Evolutionary conservation across 768 basidiomycete genomes (phyloP).

Genomic region (Fomitopsis pulvina): DNA sequence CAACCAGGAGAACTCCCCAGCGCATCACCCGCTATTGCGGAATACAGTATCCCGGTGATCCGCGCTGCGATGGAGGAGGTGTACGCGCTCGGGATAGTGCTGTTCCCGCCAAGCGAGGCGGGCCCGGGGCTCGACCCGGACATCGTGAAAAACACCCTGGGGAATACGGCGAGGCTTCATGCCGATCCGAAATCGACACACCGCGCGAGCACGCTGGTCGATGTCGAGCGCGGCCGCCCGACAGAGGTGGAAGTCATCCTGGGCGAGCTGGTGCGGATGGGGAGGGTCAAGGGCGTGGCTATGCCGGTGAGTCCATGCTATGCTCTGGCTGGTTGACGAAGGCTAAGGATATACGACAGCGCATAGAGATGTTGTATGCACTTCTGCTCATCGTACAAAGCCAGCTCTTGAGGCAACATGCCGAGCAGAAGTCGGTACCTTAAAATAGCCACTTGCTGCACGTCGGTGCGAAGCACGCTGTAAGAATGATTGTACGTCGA

Average conservation of each 20-base stretch:
- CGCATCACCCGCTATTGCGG: constrained; percentile 28
- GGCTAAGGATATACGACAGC: constrained; percentile 26
- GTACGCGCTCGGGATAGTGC: constrained; percentile 33
- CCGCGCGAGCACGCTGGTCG: constrained; percentile 58
- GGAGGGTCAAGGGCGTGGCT: constrained; percentile 34
- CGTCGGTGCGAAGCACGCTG: no score
- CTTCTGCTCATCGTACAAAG: constrained; percentile 56
- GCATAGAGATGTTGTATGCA: constrained; percentile 57
- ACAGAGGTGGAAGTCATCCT: constrained; percentile 65
- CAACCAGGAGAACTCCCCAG: constrained; percentile 5
- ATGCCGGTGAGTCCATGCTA: constrained; percentile 42
- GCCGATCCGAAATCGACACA: constrained; percentile 36
- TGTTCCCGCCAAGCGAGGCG: constrained; percentile 40
- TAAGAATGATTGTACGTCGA: no score
- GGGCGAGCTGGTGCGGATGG: constrained; percentile 54
- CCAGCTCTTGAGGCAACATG: constrained; percentile 37
- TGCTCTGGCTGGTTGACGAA: background rate
- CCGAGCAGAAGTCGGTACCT: background rate
- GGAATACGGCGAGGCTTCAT: constrained; percentile 33
- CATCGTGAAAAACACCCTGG: constrained; percentile 32
- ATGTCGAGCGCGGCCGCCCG: constrained; percentile 45
- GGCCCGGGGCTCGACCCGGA: constrained; percentile 41
- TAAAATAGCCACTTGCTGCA: no score
- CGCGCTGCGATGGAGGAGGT: constrained; percentile 41
- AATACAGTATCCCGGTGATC: constrained; percentile 42